phyloP scores from a whole-genome alignment of 306 rosid species.

The Echinosophora koreensis region DNA sequence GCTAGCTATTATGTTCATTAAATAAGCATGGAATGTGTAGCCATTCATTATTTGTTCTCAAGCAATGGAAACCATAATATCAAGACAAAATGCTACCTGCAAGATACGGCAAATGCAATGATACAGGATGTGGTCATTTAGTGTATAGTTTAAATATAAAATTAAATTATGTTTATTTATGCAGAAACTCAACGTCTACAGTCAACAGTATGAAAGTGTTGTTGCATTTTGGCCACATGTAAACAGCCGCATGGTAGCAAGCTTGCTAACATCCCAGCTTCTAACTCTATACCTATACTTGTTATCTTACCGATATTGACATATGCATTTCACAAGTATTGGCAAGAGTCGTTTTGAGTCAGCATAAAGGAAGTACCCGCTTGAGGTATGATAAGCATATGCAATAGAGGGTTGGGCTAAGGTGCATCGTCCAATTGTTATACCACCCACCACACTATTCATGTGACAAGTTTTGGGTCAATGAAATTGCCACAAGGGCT shows the following conservation, averaged over 20 bases:
- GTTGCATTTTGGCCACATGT: constrained; percentile 99
- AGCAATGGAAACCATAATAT: neutral
- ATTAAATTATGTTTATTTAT: constrained; percentile 22
- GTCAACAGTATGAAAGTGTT: constrained; percentile 91
- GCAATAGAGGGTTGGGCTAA: neutral
- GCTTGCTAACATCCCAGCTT: constrained; percentile 88
- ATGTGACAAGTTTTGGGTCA: too few relatives aligned
- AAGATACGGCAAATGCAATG: constrained; percentile 9
- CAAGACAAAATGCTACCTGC: neutral
- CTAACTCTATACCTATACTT: constrained; percentile 91
- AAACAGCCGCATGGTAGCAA: constrained; percentile 92
- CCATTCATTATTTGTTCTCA: neutral
- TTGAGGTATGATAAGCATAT: constrained; percentile 70
- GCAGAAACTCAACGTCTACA: constrained; percentile 94
- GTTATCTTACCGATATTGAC: constrained; percentile 80
- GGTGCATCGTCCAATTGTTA: too few relatives aligned
- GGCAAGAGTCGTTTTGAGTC: constrained; percentile 90
- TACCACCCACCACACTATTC: too few relatives aligned
- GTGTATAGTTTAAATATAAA: constrained; percentile 15
- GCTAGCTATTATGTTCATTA: neutral
- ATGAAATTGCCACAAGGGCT: too few relatives aligned
- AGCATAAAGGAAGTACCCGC: constrained; percentile 86
- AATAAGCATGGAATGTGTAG: neutral
- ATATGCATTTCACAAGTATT: constrained; percentile 82
- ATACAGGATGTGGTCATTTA: neutral